Conservation (phyloP, 352 stramenopile genomes). For the Globisporangium viniferum region DNA sequence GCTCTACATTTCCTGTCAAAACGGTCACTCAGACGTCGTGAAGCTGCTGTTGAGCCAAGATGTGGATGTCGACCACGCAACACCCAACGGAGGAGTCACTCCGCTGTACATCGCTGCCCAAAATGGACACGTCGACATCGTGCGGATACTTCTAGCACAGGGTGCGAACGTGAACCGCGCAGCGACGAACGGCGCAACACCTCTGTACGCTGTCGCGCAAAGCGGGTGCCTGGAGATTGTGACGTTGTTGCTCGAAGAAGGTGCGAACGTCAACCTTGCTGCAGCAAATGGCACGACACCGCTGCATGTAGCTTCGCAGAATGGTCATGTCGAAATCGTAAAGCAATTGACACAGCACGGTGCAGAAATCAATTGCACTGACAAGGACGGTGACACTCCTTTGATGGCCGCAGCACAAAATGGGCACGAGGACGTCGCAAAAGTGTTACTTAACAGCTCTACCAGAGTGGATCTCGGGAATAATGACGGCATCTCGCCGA, state of each 20-base stretch:
- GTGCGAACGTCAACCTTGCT: background rate
- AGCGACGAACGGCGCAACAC: conserved; percentile 2
- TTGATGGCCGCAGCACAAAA: conserved; percentile 7
- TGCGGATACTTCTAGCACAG: background rate
- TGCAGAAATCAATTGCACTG: background rate
- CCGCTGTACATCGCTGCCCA: conserved; percentile 9
- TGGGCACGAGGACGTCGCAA: conserved; percentile 1
- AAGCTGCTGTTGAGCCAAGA: background rate
- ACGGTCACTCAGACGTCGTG: conserved; percentile 3
- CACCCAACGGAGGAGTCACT: background rate
- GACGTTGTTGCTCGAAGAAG: background rate
- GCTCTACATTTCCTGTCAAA: conserved; percentile 12
- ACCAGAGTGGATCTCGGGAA: background rate
- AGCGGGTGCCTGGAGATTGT: background rate
- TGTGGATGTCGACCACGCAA: conserved; percentile 1
- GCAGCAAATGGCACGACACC: conserved; percentile 5
- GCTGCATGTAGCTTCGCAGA: conserved; percentile 6
- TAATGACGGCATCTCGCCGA: background rate
- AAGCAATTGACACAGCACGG: background rate
- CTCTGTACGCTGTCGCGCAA: conserved; percentile 1
- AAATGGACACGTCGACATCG: conserved; percentile 1
- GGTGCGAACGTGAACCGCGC: background rate
- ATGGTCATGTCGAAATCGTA: conserved; percentile 4
- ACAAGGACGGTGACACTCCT: conserved; percentile 7
- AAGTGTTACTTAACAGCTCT: conserved; percentile 1